Evolutionary conservation across 768 basidiomycete genomes (phyloP), one percentile per base, ranked within the genome.

Genomic region (Daedalea quercina): DNA sequence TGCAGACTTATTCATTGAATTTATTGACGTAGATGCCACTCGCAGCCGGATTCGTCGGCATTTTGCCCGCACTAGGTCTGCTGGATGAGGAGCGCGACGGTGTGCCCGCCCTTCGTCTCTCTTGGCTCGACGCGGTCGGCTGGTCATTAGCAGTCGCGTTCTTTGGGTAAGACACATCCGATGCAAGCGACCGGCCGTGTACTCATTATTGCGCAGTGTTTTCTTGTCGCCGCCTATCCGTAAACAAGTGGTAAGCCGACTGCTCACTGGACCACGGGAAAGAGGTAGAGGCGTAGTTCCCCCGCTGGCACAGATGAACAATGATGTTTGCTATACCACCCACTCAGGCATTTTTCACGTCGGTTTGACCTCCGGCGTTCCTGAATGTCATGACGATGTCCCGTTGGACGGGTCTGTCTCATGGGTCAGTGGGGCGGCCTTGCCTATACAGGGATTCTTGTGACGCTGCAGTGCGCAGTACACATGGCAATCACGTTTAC

Each of bases 61-160:
- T 97, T 53, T 76, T 98, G 13, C 95, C 95, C 1, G 94, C 95
- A 1, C 73, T 98, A 19, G 80, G 84, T 22, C 69, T 94, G 47
- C 76, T 98, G n/a, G 78, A 82, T 48, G 73, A 80, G 59, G 75
- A 79, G 43, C 73, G 78, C 51, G 95, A 98, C 58, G 92, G 91
- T 9, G 76, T 82, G 8, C 78, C 79, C 1, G 85, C 94, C 1
- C 77, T 97, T 13, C 71, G 77, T 54, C 73, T 97, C 37, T 80
- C 84, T 8, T 94, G 85, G 83, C 55, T 80, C 19, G 76, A 81
- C 25, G 79, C 90, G 20, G 73, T 94, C 20, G 80, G 77, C 3
- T 98, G 95, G 95, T 94, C 90, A 11, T 84, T 82, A 56, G 90
- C 86, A 6, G 79, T 95, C 24, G 94, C 94, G 3, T 98, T 94